Conservation (phyloP, 805 yeast species). For the Yamadazyma akitaensis region DNA sequence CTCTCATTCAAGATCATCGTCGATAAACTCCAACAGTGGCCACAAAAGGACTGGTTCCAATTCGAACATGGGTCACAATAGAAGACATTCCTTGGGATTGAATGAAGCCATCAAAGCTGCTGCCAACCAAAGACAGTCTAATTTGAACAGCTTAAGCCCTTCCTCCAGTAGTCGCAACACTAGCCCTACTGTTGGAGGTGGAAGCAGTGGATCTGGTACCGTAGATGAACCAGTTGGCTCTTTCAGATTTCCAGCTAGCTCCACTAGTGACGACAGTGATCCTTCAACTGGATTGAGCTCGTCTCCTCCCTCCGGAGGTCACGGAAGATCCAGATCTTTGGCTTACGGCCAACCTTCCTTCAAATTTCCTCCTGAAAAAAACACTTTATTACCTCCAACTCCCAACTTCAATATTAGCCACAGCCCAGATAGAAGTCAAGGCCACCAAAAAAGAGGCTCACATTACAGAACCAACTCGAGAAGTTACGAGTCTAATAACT, state of each 20-base stretch:
- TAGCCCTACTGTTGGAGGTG: conserved; percentile 22
- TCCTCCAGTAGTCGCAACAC: conserved; percentile 15
- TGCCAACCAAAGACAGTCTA: conserved; percentile 69
- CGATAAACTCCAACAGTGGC: conserved; percentile 17
- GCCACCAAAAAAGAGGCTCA: conserved; percentile 38
- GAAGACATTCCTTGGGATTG: conserved; percentile 90
- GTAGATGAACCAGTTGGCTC: conserved; percentile 22
- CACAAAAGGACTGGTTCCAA: conserved; percentile 37
- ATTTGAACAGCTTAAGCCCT: conserved; percentile 33
- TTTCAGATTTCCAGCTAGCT: conserved; percentile 52
- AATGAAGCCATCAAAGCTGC: conserved; percentile 95
- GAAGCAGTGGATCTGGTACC: conserved; percentile 11
- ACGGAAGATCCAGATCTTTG: conserved; percentile 36
- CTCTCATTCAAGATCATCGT: conserved; percentile 35
- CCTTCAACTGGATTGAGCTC: conserved; percentile 9
- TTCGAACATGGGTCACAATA: conserved; percentile 58
- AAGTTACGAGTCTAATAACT: conserved; percentile 30
- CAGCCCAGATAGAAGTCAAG: conserved; percentile 31
- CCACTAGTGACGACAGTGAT: conserved; percentile 9
- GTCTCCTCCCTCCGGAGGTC: conserved; percentile 18
- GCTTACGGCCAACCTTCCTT: conserved; percentile 45
- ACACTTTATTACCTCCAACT: conserved; percentile 48
- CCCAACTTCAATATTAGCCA: conserved; percentile 45
- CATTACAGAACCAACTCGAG: conserved; percentile 40
- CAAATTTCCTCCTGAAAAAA: conserved; percentile 61